A percentile compares a stretch with the other conserved stretches of the same genome.
Evolutionary conservation across 2,329 filamentous ascomycete species (phyloP).

Genomic region (Cytospora piceicola): DNA sequence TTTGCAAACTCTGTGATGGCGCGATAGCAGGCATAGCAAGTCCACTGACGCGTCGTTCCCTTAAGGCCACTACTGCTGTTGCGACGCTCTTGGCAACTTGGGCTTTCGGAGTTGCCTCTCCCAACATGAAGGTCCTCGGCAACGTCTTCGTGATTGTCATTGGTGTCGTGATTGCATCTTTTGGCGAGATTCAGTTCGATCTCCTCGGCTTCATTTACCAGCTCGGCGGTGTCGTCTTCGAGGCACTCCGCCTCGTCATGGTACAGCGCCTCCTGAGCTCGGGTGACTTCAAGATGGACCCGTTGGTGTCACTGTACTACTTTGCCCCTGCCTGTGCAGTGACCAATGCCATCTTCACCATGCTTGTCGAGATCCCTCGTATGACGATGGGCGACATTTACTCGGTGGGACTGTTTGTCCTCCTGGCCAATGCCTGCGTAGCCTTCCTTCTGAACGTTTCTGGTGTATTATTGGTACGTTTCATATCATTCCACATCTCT

Average conservation of each 20-base stretch:
- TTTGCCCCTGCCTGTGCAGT: conserved; percentile 77
- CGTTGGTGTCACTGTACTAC: conserved; percentile 81
- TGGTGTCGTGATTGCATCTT: conserved; percentile 86
- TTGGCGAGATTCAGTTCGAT: conserved; percentile 89
- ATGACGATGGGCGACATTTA: conserved; percentile 69
- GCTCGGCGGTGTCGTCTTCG: conserved; percentile 72
- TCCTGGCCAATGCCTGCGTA: conserved; percentile 71
- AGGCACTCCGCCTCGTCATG: conserved; percentile 77
- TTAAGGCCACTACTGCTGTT: conserved; percentile 83
- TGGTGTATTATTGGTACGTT: conserved; percentile 74
- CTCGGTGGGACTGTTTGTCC: conserved; percentile 68
- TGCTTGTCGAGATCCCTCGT: conserved; percentile 70
- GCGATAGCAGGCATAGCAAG: conserved; percentile 11
- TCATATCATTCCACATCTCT: conserved; percentile 27
- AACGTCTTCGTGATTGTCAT: conserved; percentile 91
- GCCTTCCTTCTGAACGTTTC: conserved; percentile 79
- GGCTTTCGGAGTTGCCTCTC: conserved; percentile 76
- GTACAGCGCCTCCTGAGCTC: conserved; percentile 76
- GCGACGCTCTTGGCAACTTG: conserved; percentile 85
- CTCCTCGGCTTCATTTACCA: conserved; percentile 75
- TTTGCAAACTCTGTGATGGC: too few species aligned
- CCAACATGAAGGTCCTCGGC: conserved; percentile 78
- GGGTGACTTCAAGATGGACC: conserved; percentile 84
- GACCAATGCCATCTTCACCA: conserved; percentile 74
- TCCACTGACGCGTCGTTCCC: background rate